These are phyloP conservation scores for Metschnikowia koreensis DNA, from an alignment of 805 yeast species.

Conservation along the genomic window DNA sequence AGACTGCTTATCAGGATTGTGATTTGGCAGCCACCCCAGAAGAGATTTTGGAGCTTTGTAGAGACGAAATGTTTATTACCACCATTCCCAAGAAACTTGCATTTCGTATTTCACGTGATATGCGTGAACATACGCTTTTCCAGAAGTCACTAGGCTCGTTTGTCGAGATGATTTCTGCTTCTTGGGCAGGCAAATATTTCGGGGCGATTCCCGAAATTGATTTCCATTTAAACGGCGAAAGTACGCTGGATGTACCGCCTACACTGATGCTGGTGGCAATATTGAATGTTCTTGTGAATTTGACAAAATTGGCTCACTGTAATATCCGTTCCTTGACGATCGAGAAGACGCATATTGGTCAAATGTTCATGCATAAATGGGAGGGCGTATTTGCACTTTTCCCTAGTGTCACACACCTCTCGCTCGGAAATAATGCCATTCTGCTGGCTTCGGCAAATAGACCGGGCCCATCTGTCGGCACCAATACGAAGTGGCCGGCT, in stretches of 20 bases:
- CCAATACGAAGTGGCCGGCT: conserved; percentile 28
- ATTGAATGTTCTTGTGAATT: conserved; percentile 26
- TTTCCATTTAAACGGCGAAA: conserved; percentile 28
- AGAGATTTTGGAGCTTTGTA: conserved; percentile 3
- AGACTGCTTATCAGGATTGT: neutral
- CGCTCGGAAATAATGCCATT: conserved; percentile 26
- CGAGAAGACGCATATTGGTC: conserved; percentile 35
- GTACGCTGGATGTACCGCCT: conserved; percentile 28
- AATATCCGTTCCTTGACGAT: conserved; percentile 26
- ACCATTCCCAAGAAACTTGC: conserved; percentile 9
- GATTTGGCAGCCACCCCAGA: conserved; percentile 12
- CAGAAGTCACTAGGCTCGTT: conserved; percentile 15
- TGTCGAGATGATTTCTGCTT: conserved; percentile 9
- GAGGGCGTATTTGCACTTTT: conserved; percentile 27
- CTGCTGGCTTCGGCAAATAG: neutral
- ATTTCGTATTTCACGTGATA: conserved; percentile 7
- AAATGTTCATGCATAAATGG: conserved; percentile 32
- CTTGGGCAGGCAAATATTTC: conserved; percentile 8
- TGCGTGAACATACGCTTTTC: conserved; percentile 15
- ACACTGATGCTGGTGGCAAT: conserved; percentile 30
- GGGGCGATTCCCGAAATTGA: conserved; percentile 19
- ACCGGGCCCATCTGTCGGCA: conserved; percentile 17
- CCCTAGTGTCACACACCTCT: conserved; percentile 19
- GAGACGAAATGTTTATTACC: conserved; percentile 8
- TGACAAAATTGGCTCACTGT: conserved; percentile 18